Evolutionary conservation across 2,329 filamentous ascomycete species (phyloP), one percentile per base, ranked within the genome.

Genomic region (Fusarium ramigenum): DNA sequence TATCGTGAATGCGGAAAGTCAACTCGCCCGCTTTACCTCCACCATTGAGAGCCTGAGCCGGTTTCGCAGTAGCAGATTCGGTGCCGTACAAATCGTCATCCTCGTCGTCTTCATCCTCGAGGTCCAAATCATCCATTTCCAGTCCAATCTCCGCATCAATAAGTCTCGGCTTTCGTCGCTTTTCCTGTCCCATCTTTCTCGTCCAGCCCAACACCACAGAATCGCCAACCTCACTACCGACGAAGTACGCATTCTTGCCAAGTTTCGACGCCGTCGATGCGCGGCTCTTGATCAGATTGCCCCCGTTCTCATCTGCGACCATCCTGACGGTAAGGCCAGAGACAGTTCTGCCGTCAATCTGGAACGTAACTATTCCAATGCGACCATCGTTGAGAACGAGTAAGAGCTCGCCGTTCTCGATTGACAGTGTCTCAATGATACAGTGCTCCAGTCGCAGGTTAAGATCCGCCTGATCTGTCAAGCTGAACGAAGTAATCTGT

Each of bases 301-400:
- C 92, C 15, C 93, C 92, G 30, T 88, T 86, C 60, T 93, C 90
- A 43, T 84, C 77, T 9, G 88, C 79, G 9, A 98, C 85, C 43
- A 89, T 82, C 71, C 89, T 90, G 60, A 99, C 83, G n/a, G 88
- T 90, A 69, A 99, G 86, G 4, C 94, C 95, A 32, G 95, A 97
- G 4, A 99, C 94, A 5, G 93, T 97, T 61, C 96, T 90, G 21
- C 97, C 96, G 79, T 98, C 95, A 69, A 98, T 89, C 61, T 91
- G 91, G 84, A 99, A 98, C 21, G 89, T 92, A 18, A 98, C 82
- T 28, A 96, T 87, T 15, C 90, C 90, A 53, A 97, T 85, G 25
- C 89, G 88, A 1, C 96, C 96, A 75, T 92, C 91, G 63, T 90
- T 90, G 32, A 97, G 87, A 11, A 96, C 88, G 39, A 99, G 86